phyloP scores from a whole-genome alignment of 2,329 filamentous ascomycete species.

The Helminthosporium solani region DNA sequence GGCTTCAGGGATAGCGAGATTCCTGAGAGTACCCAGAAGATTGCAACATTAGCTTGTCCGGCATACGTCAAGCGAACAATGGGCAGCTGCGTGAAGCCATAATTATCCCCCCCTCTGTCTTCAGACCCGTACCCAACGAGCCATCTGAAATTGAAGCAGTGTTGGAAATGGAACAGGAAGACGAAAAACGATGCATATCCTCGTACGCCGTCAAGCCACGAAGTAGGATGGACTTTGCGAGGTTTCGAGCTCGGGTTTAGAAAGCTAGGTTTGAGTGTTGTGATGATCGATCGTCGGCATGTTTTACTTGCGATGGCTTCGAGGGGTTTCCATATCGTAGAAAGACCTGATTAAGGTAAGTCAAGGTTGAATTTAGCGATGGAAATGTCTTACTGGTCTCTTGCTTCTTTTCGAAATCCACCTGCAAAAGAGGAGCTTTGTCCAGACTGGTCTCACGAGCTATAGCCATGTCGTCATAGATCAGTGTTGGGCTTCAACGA shows the following conservation, averaged over 20 bases:
- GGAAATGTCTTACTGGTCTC: neutral
- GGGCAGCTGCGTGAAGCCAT: constrained; percentile 45
- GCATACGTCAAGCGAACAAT: constrained; percentile 60
- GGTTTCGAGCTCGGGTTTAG: neutral
- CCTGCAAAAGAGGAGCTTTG: neutral
- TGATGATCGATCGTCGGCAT: neutral
- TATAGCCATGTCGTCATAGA: neutral
- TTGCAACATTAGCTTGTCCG: constrained; percentile 55
- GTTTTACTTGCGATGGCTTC: constrained; percentile 4
- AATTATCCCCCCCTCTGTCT: constrained; percentile 27
- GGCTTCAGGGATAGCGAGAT: constrained; percentile 50
- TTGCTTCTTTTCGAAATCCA: constrained; percentile 1
- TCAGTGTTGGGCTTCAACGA: neutral
- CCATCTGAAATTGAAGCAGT: constrained; percentile 56
- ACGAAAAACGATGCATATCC: constrained; percentile 65
- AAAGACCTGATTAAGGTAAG: neutral
- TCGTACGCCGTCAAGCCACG: constrained; percentile 57
- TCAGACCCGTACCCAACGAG: constrained; percentile 47
- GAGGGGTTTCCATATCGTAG: constrained; percentile 1
- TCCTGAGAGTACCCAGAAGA: constrained; percentile 52
- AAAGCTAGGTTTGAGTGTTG: constrained; percentile 7
- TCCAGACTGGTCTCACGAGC: neutral
- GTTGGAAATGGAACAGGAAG: constrained; percentile 59
- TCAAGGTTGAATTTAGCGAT: neutral
- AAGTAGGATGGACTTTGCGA: constrained; percentile 6